Evolutionary conservation across 306 rosid species (phyloP), one percentile per base, ranked within the genome.

Genomic region (Citrullus mucosospermus): DNA sequence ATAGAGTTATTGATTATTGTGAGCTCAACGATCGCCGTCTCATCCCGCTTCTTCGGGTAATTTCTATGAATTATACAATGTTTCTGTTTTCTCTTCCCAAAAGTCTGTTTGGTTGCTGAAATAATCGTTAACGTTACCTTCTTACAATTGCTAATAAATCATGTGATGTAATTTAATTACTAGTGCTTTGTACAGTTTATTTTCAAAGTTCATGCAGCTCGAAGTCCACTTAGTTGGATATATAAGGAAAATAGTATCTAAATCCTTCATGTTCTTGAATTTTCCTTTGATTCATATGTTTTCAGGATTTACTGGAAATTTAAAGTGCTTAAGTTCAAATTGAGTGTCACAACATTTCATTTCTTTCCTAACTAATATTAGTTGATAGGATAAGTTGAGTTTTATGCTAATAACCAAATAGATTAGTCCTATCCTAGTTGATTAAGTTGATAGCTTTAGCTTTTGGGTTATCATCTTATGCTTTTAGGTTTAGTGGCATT

Each of bases 1-100:
- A 95, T 67, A 85, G 98, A 83, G 98, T 92, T 41, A 88, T 89
- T 25, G 98, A 92, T 82, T 91, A 89, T 67, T 85, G 89, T 46
- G 97, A 92, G 82, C 93, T 78, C 74, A 89, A 95, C 30, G 96
- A 95, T 81, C 80, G 73, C 25, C 96, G 97, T 65, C 93, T 92
- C 79, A 87, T 95, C 76, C 97, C 97, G 81, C 91, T 85, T 28
- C 94, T 92, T 28, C 87, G 90, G 84, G 97, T 94, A 69, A 32
- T 62, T 7, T 16, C 11, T 28, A 36, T 44, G 14, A 22, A 22
- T 41, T 18, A 22, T 43, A 9, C 13, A 46, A 1, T 77, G 4
- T 11, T 36, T 53, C 57, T 61, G 15, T 17, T 63, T 39, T 18
- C 14, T 32, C 28, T n/a, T 9, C 41, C 7, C 2, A 30, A 38